Evolutionary conservation across 768 basidiomycete species (phyloP).

Genomic region (Leccinum truebloodii): DNA sequence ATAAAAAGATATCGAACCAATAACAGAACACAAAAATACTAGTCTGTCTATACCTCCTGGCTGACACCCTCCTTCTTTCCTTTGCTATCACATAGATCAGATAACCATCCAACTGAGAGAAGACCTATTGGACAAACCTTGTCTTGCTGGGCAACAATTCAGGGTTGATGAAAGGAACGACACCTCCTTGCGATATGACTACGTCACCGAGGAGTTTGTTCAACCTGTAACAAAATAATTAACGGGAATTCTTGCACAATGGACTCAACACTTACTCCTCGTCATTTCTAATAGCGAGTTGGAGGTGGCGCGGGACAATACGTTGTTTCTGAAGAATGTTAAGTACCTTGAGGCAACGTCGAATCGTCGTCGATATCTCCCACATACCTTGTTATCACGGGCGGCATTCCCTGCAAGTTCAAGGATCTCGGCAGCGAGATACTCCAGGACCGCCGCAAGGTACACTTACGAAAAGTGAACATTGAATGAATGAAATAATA

Average conservation of each 20-base stretch:
- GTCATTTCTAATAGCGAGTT: conserved; percentile 90
- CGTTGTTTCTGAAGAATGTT: conserved; percentile 65
- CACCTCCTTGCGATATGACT: conserved; percentile 90
- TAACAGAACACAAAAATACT: no score
- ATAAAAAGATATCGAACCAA: no score
- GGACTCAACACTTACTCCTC: conserved; percentile 58
- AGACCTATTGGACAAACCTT: conserved; percentile 19
- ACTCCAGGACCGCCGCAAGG: conserved; percentile 88
- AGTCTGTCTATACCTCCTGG: conserved; percentile 30
- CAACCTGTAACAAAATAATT: conserved; percentile 41
- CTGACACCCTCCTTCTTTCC: conserved; percentile 37
- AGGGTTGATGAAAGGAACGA: conserved; percentile 68
- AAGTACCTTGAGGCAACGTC: not conserved
- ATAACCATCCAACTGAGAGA: not conserved
- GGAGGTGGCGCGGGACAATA: conserved; percentile 92
- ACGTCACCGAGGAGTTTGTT: conserved; percentile 86
- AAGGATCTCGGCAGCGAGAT: conserved; percentile 91
- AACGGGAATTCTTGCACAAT: not conserved
- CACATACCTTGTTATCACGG: conserved; percentile 35
- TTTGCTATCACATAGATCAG: conserved; percentile 28
- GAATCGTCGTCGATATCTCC: not conserved
- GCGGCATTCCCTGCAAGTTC: conserved; percentile 88
- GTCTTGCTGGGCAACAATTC: conserved; percentile 36
- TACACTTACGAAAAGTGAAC: conserved; percentile 53
- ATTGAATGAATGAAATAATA: not conserved